Conservation (phyloP, 1,139 yeast species). For the Meyerozyma smithsonii region DNA sequence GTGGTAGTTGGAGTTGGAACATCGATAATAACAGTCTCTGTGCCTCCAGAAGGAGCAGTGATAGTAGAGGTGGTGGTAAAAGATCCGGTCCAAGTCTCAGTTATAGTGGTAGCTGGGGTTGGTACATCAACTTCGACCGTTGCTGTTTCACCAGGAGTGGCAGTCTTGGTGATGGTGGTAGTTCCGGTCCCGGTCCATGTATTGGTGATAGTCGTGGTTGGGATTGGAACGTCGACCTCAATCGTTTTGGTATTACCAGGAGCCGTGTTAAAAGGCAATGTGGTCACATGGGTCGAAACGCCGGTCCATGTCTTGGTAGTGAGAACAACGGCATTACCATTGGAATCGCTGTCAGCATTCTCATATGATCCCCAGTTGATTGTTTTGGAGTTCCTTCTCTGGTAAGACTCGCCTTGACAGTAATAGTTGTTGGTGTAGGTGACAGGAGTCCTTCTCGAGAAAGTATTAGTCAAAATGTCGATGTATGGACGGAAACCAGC, state of each 20-base stretch:
- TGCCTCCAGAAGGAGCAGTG: conserved; percentile 2
- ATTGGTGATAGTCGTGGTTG: conserved; percentile 8
- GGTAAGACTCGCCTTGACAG: conserved; percentile 9
- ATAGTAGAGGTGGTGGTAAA: background rate
- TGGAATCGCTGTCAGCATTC: conserved; percentile 14
- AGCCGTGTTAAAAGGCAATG: conserved; percentile 10
- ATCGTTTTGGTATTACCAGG: conserved; percentile 11
- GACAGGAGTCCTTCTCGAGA: background rate
- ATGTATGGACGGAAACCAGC: conserved; percentile 30
- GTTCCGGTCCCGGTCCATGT: conserved; percentile 5
- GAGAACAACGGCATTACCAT: conserved; percentile 19
- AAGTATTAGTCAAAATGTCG: conserved; percentile 12
- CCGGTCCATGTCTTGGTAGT: conserved; percentile 24
- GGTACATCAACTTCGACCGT: conserved; percentile 16
- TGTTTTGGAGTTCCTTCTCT: background rate
- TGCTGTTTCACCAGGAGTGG: conserved; percentile 10
- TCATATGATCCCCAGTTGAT: background rate
- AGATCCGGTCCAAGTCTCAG: conserved; percentile 8
- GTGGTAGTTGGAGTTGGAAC: conserved; percentile 6
- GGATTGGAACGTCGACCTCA: conserved; percentile 12
- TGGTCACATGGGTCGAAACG: conserved; percentile 16
- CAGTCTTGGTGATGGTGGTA: conserved; percentile 7
- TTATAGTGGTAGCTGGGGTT: conserved; percentile 11
- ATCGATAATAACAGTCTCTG: conserved; percentile 5
- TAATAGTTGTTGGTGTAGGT: conserved; percentile 13